Conservation (phyloP, 2,329 filamentous ascomycete species). For the Periconia sp. region DNA sequence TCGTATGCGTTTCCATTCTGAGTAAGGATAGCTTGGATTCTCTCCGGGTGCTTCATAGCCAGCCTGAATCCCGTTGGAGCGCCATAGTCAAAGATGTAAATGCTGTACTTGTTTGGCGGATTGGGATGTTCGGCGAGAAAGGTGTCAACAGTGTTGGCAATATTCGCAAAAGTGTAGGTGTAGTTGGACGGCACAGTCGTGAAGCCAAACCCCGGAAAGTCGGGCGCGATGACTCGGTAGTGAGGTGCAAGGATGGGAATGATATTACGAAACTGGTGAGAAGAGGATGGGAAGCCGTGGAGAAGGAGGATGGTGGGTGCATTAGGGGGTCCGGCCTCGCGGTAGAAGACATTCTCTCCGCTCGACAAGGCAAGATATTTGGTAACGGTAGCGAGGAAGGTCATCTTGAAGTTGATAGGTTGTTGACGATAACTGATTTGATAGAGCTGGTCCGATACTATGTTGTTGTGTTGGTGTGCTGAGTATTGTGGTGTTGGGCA, state of each 20-base stretch:
- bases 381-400: constrained; percentile 19
- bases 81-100: constrained; percentile 70
- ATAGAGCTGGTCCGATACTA: too few species aligned
- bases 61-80: constrained; percentile 62
- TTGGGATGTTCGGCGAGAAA: constrained; percentile 56
- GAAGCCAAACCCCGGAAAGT: constrained; percentile 66
- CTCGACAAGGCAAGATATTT: constrained; percentile 22
- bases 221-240: constrained; percentile 61
- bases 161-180: constrained; percentile 61
- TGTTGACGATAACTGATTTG: background rate
- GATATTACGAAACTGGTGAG: constrained; percentile 53
- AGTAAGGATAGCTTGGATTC: constrained; percentile 60
- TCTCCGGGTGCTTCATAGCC: constrained; percentile 56
- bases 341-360: constrained; percentile 48
- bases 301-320: constrained; percentile 53
- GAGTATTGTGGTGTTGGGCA: too few species aligned
- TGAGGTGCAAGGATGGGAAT: constrained; percentile 51
- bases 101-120: constrained; percentile 54
- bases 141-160: constrained; percentile 55
- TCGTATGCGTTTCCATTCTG: constrained; percentile 69
- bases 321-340: constrained; percentile 38
- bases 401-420: constrained; percentile 11
- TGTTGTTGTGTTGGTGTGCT: too few species aligned
- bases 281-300: constrained; percentile 56
- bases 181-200: constrained; percentile 56